Base-by-base conservation (phyloP, 1,284 basidiomycete species). In the Malassezia obtusa region DNA sequence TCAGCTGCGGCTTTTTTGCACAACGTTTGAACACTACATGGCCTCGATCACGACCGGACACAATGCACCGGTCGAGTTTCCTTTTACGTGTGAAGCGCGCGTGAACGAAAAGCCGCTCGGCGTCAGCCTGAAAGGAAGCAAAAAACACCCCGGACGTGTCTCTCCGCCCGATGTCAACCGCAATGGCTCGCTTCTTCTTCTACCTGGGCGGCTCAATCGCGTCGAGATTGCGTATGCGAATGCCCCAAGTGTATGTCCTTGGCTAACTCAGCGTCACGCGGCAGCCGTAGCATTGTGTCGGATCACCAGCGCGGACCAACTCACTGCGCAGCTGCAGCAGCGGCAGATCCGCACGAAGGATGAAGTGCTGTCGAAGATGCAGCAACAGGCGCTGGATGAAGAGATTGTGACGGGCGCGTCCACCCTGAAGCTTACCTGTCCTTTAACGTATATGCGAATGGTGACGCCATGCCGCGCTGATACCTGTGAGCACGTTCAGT, bases 401-500 rank as follows among this genome's bases (percentile, higher is more conserved):
- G 70, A 73, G n/a, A 64, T 73, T 40, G 58, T 63, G 38, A 57
- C 60, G 2, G 68, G 68, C 5, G 65, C 68, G 2, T 61, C 64
- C 1, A 68, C 63, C 2, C 59, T 73, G 49, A 63, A 60, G 14
- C 57, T 73, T 12, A 68, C 62, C 25, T 69, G 67, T 26, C 70
- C 70, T 85, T 77, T 98, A 52, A 90, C 88, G 46, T 94, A 88
- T 68, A 83, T 85, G 75, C 85, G 91, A 11, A 84, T 99, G 54
- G 78, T 76, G 25, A 85, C 82, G 0, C 92, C 94, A 2, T 85
- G 87, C 69, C 85, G 92, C 15, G 91, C 92, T 0, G 79, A 78
- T 12, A 78, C 80, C 58, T 98, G 94, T 71, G 82, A 86, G 21
- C 94, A 98, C 74, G 78, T 87, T 2, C 89, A 94, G 68, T 99